phyloP scores from a whole-genome alignment of 2,329 filamentous ascomycete genomes.

The Sclerotinia trifoliorum region DNA sequence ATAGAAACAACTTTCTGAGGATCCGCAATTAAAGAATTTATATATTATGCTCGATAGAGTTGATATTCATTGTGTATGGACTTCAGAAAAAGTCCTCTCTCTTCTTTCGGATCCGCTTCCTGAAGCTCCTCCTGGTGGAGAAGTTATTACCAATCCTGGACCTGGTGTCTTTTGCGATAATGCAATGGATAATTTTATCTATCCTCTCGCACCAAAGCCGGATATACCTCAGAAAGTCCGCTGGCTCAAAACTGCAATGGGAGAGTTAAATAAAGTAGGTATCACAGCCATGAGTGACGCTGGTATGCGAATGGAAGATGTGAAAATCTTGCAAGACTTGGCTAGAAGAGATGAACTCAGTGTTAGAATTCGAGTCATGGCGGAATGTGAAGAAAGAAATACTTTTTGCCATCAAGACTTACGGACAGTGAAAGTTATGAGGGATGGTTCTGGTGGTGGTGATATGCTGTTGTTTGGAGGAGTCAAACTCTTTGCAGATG shows the following conservation, averaged over 20 bases:
- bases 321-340: slow-evolving; percentile 55
- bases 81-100: slow-evolving; percentile 61
- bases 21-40: slow-evolving; percentile 51
- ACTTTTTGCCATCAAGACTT: slow-evolving; percentile 55
- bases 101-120: slow-evolving; percentile 53
- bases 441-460: slow-evolving; percentile 29
- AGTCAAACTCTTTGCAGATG: slow-evolving; percentile 70
- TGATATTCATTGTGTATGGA: slow-evolving; percentile 69
- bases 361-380: slow-evolving; percentile 66
- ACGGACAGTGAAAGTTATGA: slow-evolving; percentile 28
- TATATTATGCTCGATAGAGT: slow-evolving; percentile 70
- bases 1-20: slow-evolving; percentile 52
- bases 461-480: slow-evolving; percentile 54
- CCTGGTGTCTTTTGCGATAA: slow-evolving; percentile 72
- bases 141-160: slow-evolving; percentile 59
- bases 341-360: slow-evolving; percentile 54
- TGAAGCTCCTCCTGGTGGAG: slow-evolving; percentile 58
- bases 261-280: slow-evolving; percentile 60
- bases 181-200: slow-evolving; percentile 60
- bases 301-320: slow-evolving; percentile 55
- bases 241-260: slow-evolving; percentile 61
- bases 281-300: slow-evolving; percentile 70
- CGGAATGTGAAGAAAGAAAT: slow-evolving; percentile 64
- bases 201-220: slow-evolving; percentile 57
- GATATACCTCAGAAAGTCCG: slow-evolving; percentile 50